Evolutionary conservation across 768 basidiomycete species (phyloP).

Genomic region (Ephemerocybe angulata): DNA sequence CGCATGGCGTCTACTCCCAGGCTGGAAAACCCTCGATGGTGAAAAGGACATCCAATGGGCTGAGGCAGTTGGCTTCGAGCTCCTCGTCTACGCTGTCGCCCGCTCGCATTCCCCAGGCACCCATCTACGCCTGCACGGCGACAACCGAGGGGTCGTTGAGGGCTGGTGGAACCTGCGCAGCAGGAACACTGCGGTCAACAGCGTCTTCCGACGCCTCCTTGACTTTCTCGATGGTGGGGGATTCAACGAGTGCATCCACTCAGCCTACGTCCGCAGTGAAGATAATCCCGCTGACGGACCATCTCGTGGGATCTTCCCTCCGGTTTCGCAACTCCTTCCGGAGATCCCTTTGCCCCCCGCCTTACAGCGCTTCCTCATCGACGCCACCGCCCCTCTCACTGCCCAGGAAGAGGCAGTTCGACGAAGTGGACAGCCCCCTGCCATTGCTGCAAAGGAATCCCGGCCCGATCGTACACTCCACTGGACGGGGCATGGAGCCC

Average conservation of each 20-base stretch:
- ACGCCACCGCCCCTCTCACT: slow-evolving; percentile 14
- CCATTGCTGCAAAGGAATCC: no score
- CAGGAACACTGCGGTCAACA: slow-evolving; percentile 26
- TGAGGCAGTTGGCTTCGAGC: slow-evolving; percentile 26
- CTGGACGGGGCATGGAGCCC: no score
- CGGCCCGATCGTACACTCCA: no score
- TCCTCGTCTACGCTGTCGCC: slow-evolving; percentile 24
- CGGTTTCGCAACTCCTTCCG: slow-evolving; percentile 17
- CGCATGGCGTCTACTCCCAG: slow-evolving; percentile 28
- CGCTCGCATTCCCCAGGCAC: not conserved
- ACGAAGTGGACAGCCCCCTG: no score
- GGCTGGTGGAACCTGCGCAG: slow-evolving; percentile 40
- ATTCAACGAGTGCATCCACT: slow-evolving; percentile 7
- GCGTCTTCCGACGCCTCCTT: slow-evolving; percentile 25
- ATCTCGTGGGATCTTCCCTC: slow-evolving; percentile 22
- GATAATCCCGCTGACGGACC: slow-evolving; percentile 26
- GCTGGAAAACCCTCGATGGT: slow-evolving; percentile 23
- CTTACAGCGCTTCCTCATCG: slow-evolving; percentile 14
- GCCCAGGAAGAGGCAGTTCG: no score
- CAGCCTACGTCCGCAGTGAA: slow-evolving; percentile 17
- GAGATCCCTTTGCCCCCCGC: slow-evolving; percentile 16
- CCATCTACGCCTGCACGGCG: slow-evolving; percentile 27
- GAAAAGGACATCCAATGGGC: slow-evolving; percentile 30
- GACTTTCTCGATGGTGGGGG: not conserved
- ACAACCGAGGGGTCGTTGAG: slow-evolving; percentile 40